phyloP scores from a whole-genome alignment of 2,329 filamentous ascomycete species.

The Chalara sp. region DNA sequence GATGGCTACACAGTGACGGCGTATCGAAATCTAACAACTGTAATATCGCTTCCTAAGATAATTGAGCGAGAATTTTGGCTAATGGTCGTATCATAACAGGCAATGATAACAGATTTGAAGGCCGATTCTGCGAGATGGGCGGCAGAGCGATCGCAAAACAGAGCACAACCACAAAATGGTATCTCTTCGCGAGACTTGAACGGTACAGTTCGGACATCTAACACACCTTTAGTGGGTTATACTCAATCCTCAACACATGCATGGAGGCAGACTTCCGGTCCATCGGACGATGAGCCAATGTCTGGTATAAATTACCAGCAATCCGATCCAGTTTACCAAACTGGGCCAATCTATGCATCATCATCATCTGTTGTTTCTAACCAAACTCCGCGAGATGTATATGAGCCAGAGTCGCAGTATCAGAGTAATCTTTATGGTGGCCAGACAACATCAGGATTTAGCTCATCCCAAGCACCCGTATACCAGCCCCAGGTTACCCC shows the following conservation, averaged over 20 bases:
- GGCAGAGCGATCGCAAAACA: slow-evolving; percentile 22
- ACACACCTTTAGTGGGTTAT: slow-evolving; percentile 29
- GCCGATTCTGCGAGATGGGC: slow-evolving; percentile 46
- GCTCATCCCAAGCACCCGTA: not conserved
- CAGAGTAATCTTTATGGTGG: not conserved
- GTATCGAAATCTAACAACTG: slow-evolving; percentile 71
- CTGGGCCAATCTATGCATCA: slow-evolving; percentile 15
- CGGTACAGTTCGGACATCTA: slow-evolving; percentile 27
- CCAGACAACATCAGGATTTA: not conserved
- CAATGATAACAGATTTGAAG: slow-evolving; percentile 48
- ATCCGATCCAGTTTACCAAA: not conserved
- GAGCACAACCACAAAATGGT: slow-evolving; percentile 27
- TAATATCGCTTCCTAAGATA: slow-evolving; percentile 33
- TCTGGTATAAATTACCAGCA: no score
- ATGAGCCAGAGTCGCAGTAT: slow-evolving; percentile 17
- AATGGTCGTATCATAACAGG: slow-evolving; percentile 28
- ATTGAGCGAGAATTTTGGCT: slow-evolving; percentile 8
- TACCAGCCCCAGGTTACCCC: slow-evolving; percentile 20
- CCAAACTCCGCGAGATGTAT: slow-evolving; percentile 16
- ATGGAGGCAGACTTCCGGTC: slow-evolving; percentile 29
- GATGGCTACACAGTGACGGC: slow-evolving; percentile 73
- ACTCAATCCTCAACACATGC: slow-evolving; percentile 28
- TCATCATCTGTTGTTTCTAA: slow-evolving; percentile 10
- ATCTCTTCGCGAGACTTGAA: slow-evolving; percentile 25
- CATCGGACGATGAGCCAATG: slow-evolving; percentile 18